Evolutionary conservation across 2,329 filamentous ascomycete genomes (phyloP).

Genomic region (Clonostachys rhizophaga): DNA sequence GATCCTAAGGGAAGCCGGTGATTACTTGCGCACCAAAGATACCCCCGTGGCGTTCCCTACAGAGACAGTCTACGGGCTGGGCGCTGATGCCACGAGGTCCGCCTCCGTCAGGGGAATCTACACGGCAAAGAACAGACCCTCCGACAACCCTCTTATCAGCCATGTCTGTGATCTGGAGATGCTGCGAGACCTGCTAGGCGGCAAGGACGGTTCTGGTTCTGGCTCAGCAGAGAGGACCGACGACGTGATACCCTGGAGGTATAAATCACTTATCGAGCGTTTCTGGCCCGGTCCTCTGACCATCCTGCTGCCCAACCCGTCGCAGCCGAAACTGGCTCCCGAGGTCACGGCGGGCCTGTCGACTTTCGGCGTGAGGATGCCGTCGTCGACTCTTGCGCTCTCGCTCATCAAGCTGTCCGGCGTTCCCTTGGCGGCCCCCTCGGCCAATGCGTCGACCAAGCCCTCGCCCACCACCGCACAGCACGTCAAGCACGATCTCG

Average conservation of each 20-base stretch:
- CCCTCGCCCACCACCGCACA: conserved; percentile 87
- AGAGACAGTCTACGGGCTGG: conserved; percentile 94
- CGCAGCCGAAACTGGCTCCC: conserved; percentile 68
- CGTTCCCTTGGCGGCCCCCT: conserved; percentile 82
- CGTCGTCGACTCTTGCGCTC: conserved; percentile 76
- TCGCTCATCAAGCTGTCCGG: conserved; percentile 78
- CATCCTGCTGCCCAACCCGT: conserved; percentile 76
- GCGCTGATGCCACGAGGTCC: conserved; percentile 89
- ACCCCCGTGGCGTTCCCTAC: conserved; percentile 92
- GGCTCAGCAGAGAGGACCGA: conserved; percentile 7
- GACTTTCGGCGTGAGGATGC: conserved; percentile 90
- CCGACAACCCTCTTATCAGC: conserved; percentile 93
- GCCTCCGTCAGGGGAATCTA: conserved; percentile 88
- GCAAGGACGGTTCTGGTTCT: conserved; percentile 5
- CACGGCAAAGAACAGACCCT: conserved; percentile 80
- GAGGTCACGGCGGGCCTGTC: conserved; percentile 83
- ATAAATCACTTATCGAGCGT: conserved; percentile 67
- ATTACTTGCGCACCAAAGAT: conserved; percentile 58
- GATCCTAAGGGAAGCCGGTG: conserved; percentile 59
- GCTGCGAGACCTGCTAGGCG: conserved; percentile 57
- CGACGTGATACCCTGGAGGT: conserved; percentile 64
- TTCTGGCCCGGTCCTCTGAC: conserved; percentile 98
- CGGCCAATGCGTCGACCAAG: conserved; percentile 89
- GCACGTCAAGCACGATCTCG: conserved; percentile 82
- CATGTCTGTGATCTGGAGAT: conserved; percentile 81